Conservation (phyloP, 192 early-diverging fungal species). For the Rhizophagus sp. region DNA sequence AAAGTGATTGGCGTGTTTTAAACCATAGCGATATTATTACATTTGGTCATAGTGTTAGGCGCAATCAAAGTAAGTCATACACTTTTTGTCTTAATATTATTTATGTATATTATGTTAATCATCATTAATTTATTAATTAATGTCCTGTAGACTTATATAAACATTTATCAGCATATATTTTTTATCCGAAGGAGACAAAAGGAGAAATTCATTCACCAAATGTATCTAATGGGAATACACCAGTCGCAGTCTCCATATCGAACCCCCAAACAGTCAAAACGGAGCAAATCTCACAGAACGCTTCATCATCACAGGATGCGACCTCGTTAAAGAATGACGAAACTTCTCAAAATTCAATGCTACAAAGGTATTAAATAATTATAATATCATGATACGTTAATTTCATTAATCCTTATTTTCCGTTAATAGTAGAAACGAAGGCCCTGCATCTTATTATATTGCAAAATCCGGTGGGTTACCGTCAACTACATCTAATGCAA, state of each 20-base stretch:
- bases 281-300: neutral
- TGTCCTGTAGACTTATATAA: constrained; percentile 21
- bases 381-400: neutral
- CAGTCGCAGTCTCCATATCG: neutral
- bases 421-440: neutral
- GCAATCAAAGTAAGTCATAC: constrained; percentile 28
- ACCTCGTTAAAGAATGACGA: neutral
- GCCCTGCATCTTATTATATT: neutral
- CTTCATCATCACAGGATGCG: neutral
- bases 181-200: constrained; percentile 8
- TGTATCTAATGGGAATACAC: neutral
- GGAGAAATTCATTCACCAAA: neutral
- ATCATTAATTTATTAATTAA: neutral
- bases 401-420: neutral
- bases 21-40: constrained; percentile 23
- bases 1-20: constrained; percentile 15
- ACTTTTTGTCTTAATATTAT: neutral
- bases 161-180: constrained; percentile 24
- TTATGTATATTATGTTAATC: neutral
- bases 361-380: neutral
- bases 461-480: neutral
- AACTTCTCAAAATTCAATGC: neutral
- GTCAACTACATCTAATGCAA: neutral
- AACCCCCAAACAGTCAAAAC: neutral
- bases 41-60: constrained; percentile 29